phyloP scores from a whole-genome alignment of 139 green algal species.

The Pseudopediastrum boryanum region DNA sequence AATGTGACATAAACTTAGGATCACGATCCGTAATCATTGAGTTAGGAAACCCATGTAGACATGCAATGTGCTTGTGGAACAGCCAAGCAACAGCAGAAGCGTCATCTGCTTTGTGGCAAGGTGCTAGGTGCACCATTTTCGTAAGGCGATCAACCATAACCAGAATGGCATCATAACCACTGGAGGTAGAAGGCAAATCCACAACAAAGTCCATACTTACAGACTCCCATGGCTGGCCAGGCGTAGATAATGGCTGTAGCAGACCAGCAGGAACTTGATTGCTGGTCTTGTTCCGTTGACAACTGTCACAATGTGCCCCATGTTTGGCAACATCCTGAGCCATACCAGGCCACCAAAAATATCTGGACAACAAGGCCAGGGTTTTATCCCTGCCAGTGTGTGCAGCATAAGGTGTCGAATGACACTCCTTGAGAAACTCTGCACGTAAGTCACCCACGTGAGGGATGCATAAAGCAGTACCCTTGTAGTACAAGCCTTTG shows the following conservation, averaged over 20 bases:
- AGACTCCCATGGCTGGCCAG: conserved; percentile 25
- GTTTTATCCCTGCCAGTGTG: not conserved
- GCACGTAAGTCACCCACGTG: not conserved
- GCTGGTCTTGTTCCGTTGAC: conserved; percentile 31
- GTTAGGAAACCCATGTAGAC: not conserved
- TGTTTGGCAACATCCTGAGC: not conserved
- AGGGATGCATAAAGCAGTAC: not conserved
- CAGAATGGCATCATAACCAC: conserved; percentile 39
- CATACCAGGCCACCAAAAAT: conserved; percentile 17
- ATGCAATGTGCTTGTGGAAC: not conserved
- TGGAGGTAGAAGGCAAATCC: conserved; percentile 28
- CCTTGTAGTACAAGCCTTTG: conserved; percentile 15
- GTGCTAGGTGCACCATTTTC: conserved; percentile 47
- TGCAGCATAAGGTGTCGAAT: conserved; percentile 4
- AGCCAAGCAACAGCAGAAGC: not conserved
- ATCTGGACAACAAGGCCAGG: not conserved
- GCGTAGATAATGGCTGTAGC: conserved; percentile 31
- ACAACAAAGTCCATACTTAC: conserved; percentile 49
- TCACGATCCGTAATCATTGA: not conserved
- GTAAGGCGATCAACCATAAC: conserved; percentile 51
- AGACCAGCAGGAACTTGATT: conserved; percentile 18
- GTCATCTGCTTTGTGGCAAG: not conserved
- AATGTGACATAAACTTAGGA: not conserved
- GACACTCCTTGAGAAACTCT: not conserved
- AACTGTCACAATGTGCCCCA: conserved; percentile 26